These are phyloP conservation scores for Alternaria angustiovoidea DNA, from an alignment of 2,329 filamentous ascomycete genomes.

Conservation along the genomic window DNA sequence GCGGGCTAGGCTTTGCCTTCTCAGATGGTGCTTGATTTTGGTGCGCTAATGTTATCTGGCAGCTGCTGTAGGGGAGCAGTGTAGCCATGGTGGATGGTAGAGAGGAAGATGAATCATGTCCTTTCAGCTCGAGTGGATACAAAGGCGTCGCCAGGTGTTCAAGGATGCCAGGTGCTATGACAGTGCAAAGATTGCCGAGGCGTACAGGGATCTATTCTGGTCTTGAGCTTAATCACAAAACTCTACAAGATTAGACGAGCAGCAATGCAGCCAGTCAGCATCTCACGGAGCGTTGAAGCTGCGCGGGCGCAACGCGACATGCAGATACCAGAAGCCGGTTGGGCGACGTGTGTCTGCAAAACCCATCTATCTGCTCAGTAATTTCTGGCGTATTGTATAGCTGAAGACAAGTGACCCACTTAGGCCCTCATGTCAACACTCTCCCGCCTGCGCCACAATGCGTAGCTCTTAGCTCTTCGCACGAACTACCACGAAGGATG, in stretches of 20 bases:
- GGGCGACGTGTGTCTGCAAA: not conserved
- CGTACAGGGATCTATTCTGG: slow-evolving; percentile 15
- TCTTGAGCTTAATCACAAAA: slow-evolving; percentile 13
- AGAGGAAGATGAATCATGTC: not conserved
- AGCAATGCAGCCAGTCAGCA: slow-evolving; percentile 21
- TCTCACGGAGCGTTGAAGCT: slow-evolving; percentile 8
- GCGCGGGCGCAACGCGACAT: slow-evolving; percentile 3
- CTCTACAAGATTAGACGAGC: slow-evolving; percentile 34
- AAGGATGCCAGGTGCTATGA: slow-evolving; percentile 1
- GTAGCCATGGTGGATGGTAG: not conserved
- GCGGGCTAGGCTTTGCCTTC: not conserved
- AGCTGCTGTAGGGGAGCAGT: not conserved
- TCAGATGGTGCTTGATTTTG: not conserved
- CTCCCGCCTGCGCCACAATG: slow-evolving; percentile 6
- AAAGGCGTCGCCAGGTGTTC: slow-evolving; percentile 3
- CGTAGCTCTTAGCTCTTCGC: slow-evolving; percentile 2
- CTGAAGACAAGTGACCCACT: not conserved
- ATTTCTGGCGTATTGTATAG: not conserved
- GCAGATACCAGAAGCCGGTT: not conserved
- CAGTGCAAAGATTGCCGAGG: slow-evolving; percentile 13
- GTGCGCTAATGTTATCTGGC: not conserved
- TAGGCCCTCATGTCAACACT: not conserved
- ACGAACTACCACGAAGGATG: slow-evolving; percentile 2
- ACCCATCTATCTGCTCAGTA: not conserved
- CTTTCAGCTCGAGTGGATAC: not conserved